Percentiles rank a stretch among this genome's conserved stretches.
phyloP scores from a whole-genome alignment of 164 flowering plant genomes.

The Santalum album region DNA sequence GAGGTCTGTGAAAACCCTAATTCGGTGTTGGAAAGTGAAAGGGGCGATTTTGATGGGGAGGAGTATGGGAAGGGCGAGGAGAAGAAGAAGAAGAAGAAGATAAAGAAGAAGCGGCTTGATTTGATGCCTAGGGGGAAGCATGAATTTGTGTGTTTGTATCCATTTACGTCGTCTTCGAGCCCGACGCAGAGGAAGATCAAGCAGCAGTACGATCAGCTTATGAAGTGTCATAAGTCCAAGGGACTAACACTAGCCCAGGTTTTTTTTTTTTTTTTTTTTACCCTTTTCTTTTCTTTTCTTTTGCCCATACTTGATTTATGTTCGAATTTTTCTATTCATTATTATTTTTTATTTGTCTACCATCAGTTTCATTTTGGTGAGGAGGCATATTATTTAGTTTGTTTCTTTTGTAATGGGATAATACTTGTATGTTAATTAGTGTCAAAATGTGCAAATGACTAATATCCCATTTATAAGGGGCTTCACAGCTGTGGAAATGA shows the following conservation, averaged over 20 bases:
- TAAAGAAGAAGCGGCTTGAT: conserved; percentile 12
- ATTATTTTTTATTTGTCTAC: no score
- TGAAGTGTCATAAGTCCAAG: conserved; percentile 54
- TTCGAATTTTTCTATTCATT: background rate
- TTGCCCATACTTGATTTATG: background rate
- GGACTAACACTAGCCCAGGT: conserved; percentile 71
- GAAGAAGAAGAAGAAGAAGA: conserved; percentile 39
- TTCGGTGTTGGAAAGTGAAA: conserved; percentile 15
- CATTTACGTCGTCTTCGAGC: conserved; percentile 66
- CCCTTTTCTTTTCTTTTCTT: background rate
- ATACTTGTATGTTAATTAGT: no score
- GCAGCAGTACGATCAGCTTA: conserved; percentile 74
- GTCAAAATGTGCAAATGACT: no score
- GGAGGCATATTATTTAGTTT: no score
- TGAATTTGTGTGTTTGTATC: conserved; percentile 46
- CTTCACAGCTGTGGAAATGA: no score
- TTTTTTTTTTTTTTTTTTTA: background rate
- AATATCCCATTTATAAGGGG: no score
- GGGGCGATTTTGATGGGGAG: conserved; percentile 17
- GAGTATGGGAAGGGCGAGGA: conserved; percentile 1
- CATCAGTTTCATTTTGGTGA: no score
- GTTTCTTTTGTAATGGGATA: no score
- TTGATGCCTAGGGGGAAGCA: conserved; percentile 18
- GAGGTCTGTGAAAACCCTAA: conserved; percentile 7
- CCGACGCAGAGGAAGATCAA: conserved; percentile 79